Percentiles rank a stretch among this genome's conserved stretches.
phyloP scores from a whole-genome alignment of 495 filamentous ascomycete genomes.

The Lasiosphaeriaceae sp. region DNA sequence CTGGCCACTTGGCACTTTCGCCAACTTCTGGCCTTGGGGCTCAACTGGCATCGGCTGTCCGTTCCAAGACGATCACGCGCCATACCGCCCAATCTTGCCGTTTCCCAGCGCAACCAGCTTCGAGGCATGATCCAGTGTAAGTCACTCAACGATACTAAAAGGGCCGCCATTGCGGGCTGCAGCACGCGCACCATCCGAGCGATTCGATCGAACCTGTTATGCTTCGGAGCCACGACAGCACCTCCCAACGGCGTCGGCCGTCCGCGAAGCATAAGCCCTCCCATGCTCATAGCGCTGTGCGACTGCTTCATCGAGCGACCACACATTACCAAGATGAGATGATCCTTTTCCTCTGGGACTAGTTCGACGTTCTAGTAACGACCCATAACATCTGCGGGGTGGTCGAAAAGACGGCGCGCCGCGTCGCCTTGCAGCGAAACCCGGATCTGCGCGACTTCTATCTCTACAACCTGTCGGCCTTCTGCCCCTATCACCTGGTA shows the following conservation, averaged over 20 bases:
- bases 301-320: neutral
- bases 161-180: neutral
- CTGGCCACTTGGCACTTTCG: no score
- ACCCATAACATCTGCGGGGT: neutral
- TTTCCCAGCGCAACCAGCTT: neutral
- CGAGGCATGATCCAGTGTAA: neutral
- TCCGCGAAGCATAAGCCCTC: neutral
- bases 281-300: neutral
- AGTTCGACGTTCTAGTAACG: neutral
- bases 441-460: slow-evolving; percentile 1
- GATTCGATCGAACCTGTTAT: neutral
- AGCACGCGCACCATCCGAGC: neutral
- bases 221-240: neutral
- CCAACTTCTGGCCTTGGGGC: no score
- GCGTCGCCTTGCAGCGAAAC: neutral
- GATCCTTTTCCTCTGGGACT: neutral
- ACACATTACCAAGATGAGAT: neutral
- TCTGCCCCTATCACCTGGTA: neutral
- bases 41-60: no score
- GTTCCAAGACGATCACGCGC: no score
- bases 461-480: slow-evolving; percentile 3
- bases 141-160: neutral
- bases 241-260: neutral
- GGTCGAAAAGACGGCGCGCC: neutral
- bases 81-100: no score